A percentile compares a stretch with the other conserved stretches of the same genome.
Evolutionary conservation across 768 basidiomycete species (phyloP).

Genomic region (Gautieria morchelliformis): DNA sequence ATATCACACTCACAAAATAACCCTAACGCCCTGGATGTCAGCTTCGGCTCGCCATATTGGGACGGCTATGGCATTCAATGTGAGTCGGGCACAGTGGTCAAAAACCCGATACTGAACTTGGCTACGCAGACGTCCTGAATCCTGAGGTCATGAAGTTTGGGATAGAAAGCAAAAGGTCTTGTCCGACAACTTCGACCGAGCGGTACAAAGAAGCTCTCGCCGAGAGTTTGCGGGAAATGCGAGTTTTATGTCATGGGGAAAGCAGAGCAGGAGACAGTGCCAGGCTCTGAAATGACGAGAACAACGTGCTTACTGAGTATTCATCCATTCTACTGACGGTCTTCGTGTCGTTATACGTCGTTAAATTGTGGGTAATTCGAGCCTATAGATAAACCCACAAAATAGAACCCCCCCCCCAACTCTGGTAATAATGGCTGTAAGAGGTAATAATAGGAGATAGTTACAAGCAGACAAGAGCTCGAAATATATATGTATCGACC

Average conservation of each 20-base stretch:
- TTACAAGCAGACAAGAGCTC: neutral
- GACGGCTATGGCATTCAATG: conserved; percentile 96
- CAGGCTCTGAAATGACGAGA: neutral
- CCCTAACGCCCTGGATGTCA: conserved; percentile 15
- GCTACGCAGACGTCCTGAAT: conserved; percentile 62
- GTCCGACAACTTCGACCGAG: conserved; percentile 57
- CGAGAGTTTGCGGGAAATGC: conserved; percentile 63
- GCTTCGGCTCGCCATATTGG: conserved; percentile 70
- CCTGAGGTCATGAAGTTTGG: conserved; percentile 81
- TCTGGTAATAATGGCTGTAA: too few relatives aligned
- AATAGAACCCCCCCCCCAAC: neutral
- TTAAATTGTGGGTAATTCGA: neutral
- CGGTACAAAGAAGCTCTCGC: conserved; percentile 52
- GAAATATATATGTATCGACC: neutral
- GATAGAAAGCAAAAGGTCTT: conserved; percentile 80
- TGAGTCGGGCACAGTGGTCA: conserved; percentile 29
- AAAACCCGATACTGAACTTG: neutral
- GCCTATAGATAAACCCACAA: too few relatives aligned
- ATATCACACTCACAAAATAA: neutral
- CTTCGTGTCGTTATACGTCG: too few relatives aligned
- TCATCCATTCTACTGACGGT: too few relatives aligned
- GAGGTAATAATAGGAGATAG: too few relatives aligned
- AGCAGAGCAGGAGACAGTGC: neutral
- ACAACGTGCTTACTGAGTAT: too few relatives aligned
- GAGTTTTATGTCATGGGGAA: conserved; percentile 34